phyloP scores from a whole-genome alignment of 495 filamentous ascomycete species.

The Lindgomyces ingoldianus region DNA sequence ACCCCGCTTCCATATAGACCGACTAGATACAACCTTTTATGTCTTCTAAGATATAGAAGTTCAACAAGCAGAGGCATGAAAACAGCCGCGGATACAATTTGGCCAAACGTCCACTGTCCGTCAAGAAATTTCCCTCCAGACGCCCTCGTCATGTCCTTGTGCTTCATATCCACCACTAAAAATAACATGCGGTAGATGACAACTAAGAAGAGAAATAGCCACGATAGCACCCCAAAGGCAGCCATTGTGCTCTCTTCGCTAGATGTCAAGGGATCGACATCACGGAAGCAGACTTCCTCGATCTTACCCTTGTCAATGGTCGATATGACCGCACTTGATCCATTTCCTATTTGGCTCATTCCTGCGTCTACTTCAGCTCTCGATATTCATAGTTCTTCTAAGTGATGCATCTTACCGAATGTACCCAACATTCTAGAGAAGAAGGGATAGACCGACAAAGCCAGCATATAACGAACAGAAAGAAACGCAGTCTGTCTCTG shows the following conservation, averaged over 20 bases:
- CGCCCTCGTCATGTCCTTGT: constrained; percentile 26
- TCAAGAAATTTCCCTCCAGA: constrained; percentile 34
- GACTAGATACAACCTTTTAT: background rate
- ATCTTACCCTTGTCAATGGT: constrained; percentile 26
- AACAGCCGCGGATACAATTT: constrained; percentile 43
- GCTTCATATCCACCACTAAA: background rate
- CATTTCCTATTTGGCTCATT: constrained; percentile 7
- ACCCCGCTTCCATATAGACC: too few species aligned
- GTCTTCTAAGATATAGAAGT: background rate
- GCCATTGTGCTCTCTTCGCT: background rate
- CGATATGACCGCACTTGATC: background rate
- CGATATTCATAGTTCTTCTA: background rate
- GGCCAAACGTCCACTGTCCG: constrained; percentile 46
- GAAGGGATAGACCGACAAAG: constrained; percentile 40
- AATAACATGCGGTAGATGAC: background rate
- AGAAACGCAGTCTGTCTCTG: constrained; percentile 23
- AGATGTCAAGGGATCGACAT: background rate
- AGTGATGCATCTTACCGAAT: constrained; percentile 33
- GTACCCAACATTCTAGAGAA: constrained; percentile 33
- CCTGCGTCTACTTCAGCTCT: background rate
- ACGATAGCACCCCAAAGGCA: background rate
- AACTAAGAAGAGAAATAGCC: background rate
- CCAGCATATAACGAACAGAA: constrained; percentile 28
- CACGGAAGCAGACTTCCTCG: background rate
- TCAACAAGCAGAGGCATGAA: constrained; percentile 44